phyloP scores from a whole-genome alignment of 2,329 filamentous ascomycete genomes.

The Arthrinium phaeospermum region DNA sequence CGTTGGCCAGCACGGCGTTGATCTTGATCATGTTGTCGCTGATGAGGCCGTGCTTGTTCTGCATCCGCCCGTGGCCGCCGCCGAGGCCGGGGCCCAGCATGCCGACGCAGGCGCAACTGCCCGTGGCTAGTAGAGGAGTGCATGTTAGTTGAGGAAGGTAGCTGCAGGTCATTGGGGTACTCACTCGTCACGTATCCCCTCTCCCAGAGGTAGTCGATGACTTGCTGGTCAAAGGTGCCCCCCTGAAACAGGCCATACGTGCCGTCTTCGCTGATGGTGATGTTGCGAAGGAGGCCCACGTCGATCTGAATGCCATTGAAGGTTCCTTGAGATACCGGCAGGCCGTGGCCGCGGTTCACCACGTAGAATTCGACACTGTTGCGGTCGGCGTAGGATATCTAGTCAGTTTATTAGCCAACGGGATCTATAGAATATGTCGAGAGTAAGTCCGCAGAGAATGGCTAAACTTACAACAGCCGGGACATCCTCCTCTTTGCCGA shows the following conservation, averaged over 20 bases:
- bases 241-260: conserved; percentile 46
- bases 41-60: conserved; percentile 21
- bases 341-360: conserved; percentile 46
- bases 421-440: no score
- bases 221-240: conserved; percentile 43
- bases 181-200: conserved; percentile 23
- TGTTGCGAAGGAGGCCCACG: conserved; percentile 41
- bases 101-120: background rate
- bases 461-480: conserved; percentile 45
- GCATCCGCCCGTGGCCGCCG: conserved; percentile 21
- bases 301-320: conserved; percentile 49
- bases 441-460: rapidly evolving
- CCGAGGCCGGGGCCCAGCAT: conserved; percentile 20
- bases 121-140: background rate
- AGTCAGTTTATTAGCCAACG: background rate
- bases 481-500: conserved; percentile 54
- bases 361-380: conserved; percentile 45
- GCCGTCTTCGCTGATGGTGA: conserved; percentile 42
- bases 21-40: conserved; percentile 20
- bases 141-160: background rate
- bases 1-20: conserved; percentile 21
- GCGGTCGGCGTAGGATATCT: conserved; percentile 48
- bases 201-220: conserved; percentile 47
- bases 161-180: background rate
- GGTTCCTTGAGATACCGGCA: conserved; percentile 42